A percentile compares a stretch with the other conserved stretches of the same genome.
Evolutionary conservation across 2,329 filamentous ascomycete species (phyloP).

Genomic region (Aspergillus sp.): DNA sequence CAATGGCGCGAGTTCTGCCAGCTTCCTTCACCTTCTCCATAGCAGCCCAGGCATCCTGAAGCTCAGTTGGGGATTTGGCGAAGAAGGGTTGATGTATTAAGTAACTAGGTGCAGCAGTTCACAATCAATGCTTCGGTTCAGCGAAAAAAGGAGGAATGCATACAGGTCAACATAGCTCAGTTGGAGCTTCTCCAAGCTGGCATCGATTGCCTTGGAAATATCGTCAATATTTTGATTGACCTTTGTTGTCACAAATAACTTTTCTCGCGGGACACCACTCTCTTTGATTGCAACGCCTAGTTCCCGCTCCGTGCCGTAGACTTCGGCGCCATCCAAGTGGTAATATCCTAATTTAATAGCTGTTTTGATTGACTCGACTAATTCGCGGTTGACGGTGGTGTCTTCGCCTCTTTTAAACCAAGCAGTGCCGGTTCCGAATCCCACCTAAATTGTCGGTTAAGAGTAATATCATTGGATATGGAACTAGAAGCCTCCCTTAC

Average conservation of each 20-base stretch:
- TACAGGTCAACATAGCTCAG: conserved; percentile 64
- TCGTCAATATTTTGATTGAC: conserved; percentile 54
- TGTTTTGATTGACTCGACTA: conserved; percentile 56
- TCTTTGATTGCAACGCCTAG: conserved; percentile 51
- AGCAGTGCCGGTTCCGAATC: conserved; percentile 63
- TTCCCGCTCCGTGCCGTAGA: conserved; percentile 52
- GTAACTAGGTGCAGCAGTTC: conserved; percentile 43
- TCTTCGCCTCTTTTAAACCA: conserved; percentile 59
- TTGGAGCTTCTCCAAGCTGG: conserved; percentile 59
- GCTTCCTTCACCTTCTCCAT: conserved; percentile 60
- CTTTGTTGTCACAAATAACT: conserved; percentile 59
- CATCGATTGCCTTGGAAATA: conserved; percentile 55
- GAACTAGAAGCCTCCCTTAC: conserved; percentile 32
- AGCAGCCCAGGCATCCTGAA: conserved; percentile 59
- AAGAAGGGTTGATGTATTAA: conserved; percentile 64
- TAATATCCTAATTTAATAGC: conserved; percentile 60
- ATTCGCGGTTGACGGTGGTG: conserved; percentile 51
- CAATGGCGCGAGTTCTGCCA: conserved; percentile 61
- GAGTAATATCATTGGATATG: background rate
- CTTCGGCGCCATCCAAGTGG: conserved; percentile 64
- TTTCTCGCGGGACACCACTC: conserved; percentile 45
- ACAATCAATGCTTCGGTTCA: background rate
- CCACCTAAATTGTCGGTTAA: conserved; percentile 44
- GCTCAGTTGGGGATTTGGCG: conserved; percentile 51
- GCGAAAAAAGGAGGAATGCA: conserved; percentile 14